Evolutionary conservation across 352 stramenopile species (phyloP).

Genomic region (Blastocystis sp.): DNA sequence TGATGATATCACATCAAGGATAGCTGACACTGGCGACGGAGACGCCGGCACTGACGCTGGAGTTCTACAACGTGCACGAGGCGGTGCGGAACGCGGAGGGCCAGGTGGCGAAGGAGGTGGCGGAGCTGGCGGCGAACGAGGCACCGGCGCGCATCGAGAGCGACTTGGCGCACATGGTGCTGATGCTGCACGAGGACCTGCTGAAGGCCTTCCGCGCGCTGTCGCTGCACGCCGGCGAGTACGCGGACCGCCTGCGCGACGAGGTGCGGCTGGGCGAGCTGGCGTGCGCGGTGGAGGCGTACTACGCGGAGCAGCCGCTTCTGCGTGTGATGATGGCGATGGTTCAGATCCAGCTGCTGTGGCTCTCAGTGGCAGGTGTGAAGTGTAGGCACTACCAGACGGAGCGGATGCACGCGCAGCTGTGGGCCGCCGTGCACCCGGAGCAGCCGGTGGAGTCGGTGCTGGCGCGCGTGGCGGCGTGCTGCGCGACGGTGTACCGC

Average conservation of each 20-base stretch:
- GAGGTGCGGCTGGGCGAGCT: slow-evolving; percentile 9
- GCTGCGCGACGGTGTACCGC: background rate
- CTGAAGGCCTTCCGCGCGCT: background rate
- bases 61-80: slow-evolving; percentile 28
- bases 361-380: background rate
- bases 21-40: background rate
- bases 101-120: background rate
- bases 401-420: background rate
- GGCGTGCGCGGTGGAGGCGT: background rate
- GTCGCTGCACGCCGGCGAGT: background rate
- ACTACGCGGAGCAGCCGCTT: background rate
- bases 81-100: background rate
- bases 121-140: background rate
- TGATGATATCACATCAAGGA: background rate
- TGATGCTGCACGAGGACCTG: background rate
- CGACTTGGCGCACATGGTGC: background rate
- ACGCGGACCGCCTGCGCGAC: slow-evolving; percentile 23
- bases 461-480: background rate
- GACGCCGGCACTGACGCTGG: background rate
- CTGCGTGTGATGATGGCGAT: background rate
- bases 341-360: slow-evolving; percentile 10
- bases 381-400: background rate
- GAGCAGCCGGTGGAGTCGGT: background rate
- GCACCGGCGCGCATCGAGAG: background rate
- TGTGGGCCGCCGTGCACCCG: background rate